Evolutionary conservation across 306 rosid species (phyloP).

Genomic region (Luffa aegyptiaca): DNA sequence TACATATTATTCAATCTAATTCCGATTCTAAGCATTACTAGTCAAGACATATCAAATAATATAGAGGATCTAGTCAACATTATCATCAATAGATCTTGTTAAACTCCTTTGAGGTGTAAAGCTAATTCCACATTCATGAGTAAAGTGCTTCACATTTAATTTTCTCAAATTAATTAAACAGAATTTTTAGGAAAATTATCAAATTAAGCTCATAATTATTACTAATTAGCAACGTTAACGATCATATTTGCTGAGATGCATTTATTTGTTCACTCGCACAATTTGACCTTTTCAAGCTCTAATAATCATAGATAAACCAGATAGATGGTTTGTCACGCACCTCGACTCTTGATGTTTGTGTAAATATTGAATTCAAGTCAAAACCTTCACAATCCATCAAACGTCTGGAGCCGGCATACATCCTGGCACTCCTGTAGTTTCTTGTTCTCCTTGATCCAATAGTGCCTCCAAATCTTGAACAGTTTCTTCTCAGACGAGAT

Average conservation of each 20-base stretch:
- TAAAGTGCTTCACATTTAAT: background rate
- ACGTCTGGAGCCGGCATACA: constrained; percentile 44
- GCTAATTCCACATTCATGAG: background rate
- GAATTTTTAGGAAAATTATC: background rate
- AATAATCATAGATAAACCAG: background rate
- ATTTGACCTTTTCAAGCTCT: background rate
- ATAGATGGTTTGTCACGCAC: constrained; percentile 20
- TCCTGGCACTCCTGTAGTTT: constrained; percentile 51
- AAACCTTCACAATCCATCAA: constrained; percentile 37
- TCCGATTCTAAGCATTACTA: background rate
- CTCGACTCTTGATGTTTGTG: constrained; percentile 55
- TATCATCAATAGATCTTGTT: background rate
- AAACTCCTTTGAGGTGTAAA: background rate
- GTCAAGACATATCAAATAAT: background rate
- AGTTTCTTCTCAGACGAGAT: constrained; percentile 59
- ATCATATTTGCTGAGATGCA: background rate
- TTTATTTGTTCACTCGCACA: background rate
- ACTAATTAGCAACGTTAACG: background rate
- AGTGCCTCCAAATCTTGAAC: constrained; percentile 49
- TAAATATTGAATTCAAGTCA: constrained; percentile 61
- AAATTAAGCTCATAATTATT: background rate
- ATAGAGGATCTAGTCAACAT: background rate
- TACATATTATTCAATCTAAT: background rate
- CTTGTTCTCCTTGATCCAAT: constrained; percentile 62
- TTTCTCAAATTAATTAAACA: background rate